phyloP scores from a whole-genome alignment of 192 early-diverging fungal species.

The Coemansia sp. region DNA sequence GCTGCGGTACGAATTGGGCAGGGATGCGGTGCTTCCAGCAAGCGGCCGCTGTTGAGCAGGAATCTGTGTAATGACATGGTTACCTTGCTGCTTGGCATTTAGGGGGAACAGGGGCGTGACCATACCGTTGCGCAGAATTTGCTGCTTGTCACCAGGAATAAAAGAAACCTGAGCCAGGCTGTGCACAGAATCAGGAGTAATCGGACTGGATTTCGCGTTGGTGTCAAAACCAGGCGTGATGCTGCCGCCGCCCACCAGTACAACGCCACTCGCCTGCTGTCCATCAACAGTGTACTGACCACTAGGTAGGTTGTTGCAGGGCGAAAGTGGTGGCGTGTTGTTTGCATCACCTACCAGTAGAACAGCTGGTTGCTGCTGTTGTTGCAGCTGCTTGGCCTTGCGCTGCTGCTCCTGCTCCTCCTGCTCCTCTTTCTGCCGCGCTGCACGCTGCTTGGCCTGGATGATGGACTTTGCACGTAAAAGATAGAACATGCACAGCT shows the following conservation, averaged over 20 bases:
- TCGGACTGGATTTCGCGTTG: constrained; percentile 13
- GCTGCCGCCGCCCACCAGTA: constrained; percentile 2
- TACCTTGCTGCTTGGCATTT: constrained; percentile 8
- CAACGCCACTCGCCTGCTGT: neutral
- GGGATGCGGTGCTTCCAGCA: constrained; percentile 24
- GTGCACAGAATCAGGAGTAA: constrained; percentile 27
- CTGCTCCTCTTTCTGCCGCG: constrained; percentile 24
- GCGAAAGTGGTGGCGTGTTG: constrained; percentile 33
- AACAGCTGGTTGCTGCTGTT: neutral
- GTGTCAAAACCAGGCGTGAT: neutral
- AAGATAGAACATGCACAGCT: constrained; percentile 51
- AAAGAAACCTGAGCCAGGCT: constrained; percentile 15
- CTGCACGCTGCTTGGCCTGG: constrained; percentile 39
- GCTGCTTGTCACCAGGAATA: constrained; percentile 30
- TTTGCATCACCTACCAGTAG: neutral
- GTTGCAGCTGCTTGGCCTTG: neutral
- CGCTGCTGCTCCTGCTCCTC: constrained; percentile 16
- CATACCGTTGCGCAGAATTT: constrained; percentile 34
- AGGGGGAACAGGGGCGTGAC: constrained; percentile 33
- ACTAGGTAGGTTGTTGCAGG: neutral
- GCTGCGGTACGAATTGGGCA: constrained; percentile 36
- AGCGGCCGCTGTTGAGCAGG: constrained; percentile 12
- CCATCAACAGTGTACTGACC: neutral
- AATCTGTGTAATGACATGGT: neutral
- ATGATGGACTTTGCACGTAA: constrained; percentile 48